Evolutionary conservation across 805 yeast genomes (phyloP), one percentile per base, ranked within the genome.

Genomic region (Gaillardinia entomophila): DNA sequence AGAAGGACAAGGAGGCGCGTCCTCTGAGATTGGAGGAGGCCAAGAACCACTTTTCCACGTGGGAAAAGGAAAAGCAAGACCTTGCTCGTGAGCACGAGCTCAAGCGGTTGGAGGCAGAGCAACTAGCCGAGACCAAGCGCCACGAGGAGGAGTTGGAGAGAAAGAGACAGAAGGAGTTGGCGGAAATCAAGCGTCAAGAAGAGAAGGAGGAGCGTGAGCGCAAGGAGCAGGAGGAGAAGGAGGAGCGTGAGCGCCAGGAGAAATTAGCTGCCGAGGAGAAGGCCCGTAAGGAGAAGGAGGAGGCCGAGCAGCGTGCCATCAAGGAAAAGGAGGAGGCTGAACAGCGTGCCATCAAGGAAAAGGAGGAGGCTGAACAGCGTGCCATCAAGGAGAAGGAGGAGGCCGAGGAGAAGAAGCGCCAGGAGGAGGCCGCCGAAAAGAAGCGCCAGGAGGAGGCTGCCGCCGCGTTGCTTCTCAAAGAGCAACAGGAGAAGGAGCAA

Each of bases 41-140:
- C 13, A 55, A 63, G 41, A 48, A 63, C 27, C 53, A 70, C 28
- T 55, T 48, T 32, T 34, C 43, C 17, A 51, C 51, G 14, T 75
- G 79, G 79, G 62, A 65, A 38, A 45, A 45, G 4, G 77, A 74
- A 39, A 60, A 62, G 51, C 57, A 61, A 28, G 60, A 51, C n/a
- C 49, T 71, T 28, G 46, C 42, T n/a, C 26, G 28, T 15, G 49
- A 45, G 23, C 43, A 41, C 31, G 48, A 45, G 32, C 48, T 36
- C 26, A 34, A 41, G 35, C 45, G 48, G 36, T 31, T 43, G 8
- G 53, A 66, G 34, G 77, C 71, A 13, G 45, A 53, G 33, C 73
- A 72, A 48, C 51, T 42, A n/a, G 38, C 45, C 24, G 48, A 39
- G 15, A 43, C 46, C 16, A 46, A 39, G 18, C 25, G 28, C 22